These are phyloP conservation scores for Cryphonectria naterciae DNA, from an alignment of 2,329 filamentous ascomycete genomes.

Conservation along the genomic window DNA sequence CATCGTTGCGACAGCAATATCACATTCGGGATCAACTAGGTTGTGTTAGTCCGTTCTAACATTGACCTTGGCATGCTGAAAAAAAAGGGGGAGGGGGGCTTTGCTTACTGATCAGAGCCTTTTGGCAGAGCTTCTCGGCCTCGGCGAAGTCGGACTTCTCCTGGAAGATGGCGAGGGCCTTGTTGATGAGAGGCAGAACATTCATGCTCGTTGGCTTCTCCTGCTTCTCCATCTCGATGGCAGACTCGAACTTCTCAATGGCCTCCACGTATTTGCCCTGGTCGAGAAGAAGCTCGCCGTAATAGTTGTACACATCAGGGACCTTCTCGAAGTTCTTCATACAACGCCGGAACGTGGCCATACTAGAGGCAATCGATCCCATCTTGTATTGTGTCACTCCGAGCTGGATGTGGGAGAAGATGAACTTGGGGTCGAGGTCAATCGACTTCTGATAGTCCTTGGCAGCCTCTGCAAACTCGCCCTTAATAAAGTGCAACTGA, in stretches of 20 bases:
- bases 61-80: not conserved
- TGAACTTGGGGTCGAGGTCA: constrained; percentile 92
- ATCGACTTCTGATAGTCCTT: constrained; percentile 99
- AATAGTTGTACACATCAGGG: constrained; percentile 99
- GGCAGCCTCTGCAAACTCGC: constrained; percentile 88
- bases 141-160: constrained; percentile 97
- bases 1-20: constrained; percentile 98
- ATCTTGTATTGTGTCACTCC: constrained; percentile 99
- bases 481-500: constrained; percentile 96
- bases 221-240: constrained; percentile 98
- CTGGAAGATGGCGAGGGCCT: constrained; percentile 94
- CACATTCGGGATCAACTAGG: constrained; percentile 93
- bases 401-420: constrained; percentile 99
- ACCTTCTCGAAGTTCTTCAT: constrained; percentile 98
- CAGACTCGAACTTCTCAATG: constrained; percentile 96
- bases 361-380: constrained; percentile 95
- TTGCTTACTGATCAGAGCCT: constrained; percentile 89
- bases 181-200: constrained; percentile 96
- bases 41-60: constrained; percentile 3
- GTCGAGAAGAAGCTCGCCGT: constrained; percentile 93
- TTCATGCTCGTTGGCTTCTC: constrained; percentile 96
- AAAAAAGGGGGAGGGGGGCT: not conserved
- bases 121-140: constrained; percentile 95
- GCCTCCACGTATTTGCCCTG: constrained; percentile 95
- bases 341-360: constrained; percentile 96